Conservation (phyloP, 257 asterid species). For the Verbena officinalis region DNA sequence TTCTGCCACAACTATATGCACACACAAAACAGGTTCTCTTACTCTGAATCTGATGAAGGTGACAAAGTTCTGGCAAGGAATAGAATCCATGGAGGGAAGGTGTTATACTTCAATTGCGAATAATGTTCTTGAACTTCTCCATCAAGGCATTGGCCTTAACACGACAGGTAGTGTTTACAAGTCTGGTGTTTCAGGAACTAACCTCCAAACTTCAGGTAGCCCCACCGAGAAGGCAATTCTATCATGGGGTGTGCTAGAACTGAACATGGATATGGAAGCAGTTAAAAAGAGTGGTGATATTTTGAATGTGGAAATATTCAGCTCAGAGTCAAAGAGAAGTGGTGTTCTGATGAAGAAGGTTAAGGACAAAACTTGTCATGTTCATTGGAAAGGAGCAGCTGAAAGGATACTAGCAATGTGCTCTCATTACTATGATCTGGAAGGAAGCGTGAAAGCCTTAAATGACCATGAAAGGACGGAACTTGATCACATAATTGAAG, state of each 20-base stretch:
- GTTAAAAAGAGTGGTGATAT: constrained; percentile 29
- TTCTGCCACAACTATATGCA: constrained; percentile 37
- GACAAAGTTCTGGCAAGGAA: constrained; percentile 16
- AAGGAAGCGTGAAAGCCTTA: constrained; percentile 38
- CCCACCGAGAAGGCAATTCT: constrained; percentile 68
- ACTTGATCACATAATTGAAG: constrained; percentile 13
- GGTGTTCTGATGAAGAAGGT: constrained; percentile 40
- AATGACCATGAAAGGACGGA: constrained; percentile 25
- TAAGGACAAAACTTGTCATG: constrained; percentile 15
- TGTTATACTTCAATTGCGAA: background rate
- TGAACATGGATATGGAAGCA: constrained; percentile 53
- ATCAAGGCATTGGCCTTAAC: constrained; percentile 15
- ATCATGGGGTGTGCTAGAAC: constrained; percentile 48
- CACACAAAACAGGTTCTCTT: constrained; percentile 41
- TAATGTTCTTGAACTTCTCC: constrained; percentile 19
- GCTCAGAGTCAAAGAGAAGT: constrained; percentile 55
- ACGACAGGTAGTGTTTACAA: constrained; percentile 16
- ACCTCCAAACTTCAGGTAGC: constrained; percentile 44
- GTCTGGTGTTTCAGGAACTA: background rate
- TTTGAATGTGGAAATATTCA: constrained; percentile 52
- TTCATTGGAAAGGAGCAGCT: constrained; percentile 73
- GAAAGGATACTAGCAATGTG: constrained; percentile 58
- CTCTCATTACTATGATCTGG: constrained; percentile 39
- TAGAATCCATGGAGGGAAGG: background rate
- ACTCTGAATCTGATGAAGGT: constrained; percentile 30